phyloP scores from a whole-genome alignment of 2,329 filamentous ascomycete genomes.

The Dactylellina drechsleri region DNA sequence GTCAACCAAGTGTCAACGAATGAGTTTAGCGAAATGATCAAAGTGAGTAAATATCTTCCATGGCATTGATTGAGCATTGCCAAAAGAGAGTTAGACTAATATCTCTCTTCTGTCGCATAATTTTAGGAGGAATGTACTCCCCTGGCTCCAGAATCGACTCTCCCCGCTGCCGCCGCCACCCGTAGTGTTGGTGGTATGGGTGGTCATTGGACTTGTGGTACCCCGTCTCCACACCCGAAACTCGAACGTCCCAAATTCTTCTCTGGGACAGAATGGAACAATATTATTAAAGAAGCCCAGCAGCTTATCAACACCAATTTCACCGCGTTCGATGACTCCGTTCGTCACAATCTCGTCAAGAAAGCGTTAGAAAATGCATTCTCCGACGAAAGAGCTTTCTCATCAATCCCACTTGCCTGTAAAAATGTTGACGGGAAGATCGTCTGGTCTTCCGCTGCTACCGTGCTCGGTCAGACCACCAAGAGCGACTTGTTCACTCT shows the following conservation, averaged over 20 bases:
- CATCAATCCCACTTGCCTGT: conserved; percentile 56
- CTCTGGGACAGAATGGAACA: conserved; percentile 47
- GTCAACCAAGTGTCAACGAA: conserved; percentile 22
- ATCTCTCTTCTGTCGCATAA: not conserved
- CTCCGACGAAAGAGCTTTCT: conserved; percentile 9
- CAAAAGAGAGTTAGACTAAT: no score
- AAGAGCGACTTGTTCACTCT: conserved; percentile 44
- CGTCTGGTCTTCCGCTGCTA: conserved; percentile 56
- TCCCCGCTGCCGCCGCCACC: conserved; percentile 55
- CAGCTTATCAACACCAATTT: conserved; percentile 44
- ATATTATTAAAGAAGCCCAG: conserved; percentile 13
- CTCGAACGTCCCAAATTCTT: conserved; percentile 56
- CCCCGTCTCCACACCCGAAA: conserved; percentile 36
- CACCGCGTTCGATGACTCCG: conserved; percentile 35
- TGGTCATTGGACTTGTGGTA: conserved; percentile 58
- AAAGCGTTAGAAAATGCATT: conserved; percentile 21
- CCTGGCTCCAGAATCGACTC: conserved; percentile 23
- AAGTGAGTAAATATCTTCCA: not conserved
- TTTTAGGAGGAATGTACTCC: conserved; percentile 15
- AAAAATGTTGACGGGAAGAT: conserved; percentile 46
- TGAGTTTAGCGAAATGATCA: conserved; percentile 30
- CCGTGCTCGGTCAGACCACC: conserved; percentile 52
- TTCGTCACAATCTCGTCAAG: conserved; percentile 50
- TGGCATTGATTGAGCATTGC: no score
- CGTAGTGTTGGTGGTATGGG: conserved; percentile 58